Base-by-base conservation (phyloP, 2,329 filamentous ascomycete species). In the Aspergillus neoniger region DNA sequence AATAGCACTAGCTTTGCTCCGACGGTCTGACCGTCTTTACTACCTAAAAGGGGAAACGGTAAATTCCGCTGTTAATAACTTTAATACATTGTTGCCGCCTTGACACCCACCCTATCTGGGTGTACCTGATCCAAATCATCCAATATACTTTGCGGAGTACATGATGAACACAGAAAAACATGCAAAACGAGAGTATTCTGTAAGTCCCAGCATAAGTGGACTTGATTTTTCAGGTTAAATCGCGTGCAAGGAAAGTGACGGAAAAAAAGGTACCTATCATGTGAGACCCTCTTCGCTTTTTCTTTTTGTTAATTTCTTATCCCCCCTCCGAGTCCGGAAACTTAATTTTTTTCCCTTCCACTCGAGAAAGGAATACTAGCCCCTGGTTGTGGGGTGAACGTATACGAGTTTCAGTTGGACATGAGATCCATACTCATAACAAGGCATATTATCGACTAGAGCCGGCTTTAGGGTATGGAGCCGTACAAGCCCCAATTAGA, bases 61-160 rank as follows among this genome's bases (percentile, higher is more conserved):
- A 23, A 32, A 30, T 41, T 55, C 53, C 53, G 39, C 53, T 43
- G 38, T 55, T 55, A 47, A 55, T 55, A 55, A 55, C 53, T 55
- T 32, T 55, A 47, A 44, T 55, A 44, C 32, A 43, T 23, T 25
- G 15, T 19, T 36, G 23, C 53, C 53, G 47, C 30, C 21, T 15
- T 6, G 41, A 44, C 21, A 23, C 41, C 41, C 41, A 12, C 41
- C 14, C 41, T 44, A 44, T 21, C 41, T 44, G 41, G 19, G 12
- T 14, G 19, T 44, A 44, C 41, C 21, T 21, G 19, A 44, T 23
- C 10, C 17, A 14, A n/a, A 44, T 10, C 5, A 44, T 19, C 9
- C 10, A 21, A 23, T 44, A 14, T 10, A 21, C 19, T 12, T 14
- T 44, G 17, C 41, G 41, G 41, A 23, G 41, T 14, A 23, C 19